Evolutionary conservation across 257 asterid genomes (phyloP).

Genomic region (Solanum paucissectum): DNA sequence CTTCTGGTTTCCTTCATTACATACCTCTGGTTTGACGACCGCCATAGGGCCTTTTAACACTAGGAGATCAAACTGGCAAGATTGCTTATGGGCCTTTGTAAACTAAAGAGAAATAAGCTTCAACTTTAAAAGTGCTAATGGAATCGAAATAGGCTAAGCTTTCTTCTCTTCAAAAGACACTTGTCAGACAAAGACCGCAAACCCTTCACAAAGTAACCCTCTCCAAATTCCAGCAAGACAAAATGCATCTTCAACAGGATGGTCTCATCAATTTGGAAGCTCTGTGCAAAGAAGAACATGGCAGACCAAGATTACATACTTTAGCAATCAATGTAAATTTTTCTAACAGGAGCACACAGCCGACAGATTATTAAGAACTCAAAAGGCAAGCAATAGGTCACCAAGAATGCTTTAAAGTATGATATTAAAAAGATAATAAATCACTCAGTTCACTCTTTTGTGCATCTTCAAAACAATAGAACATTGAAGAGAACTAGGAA

Average conservation of each 20-base stretch:
- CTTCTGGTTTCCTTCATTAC: not conserved
- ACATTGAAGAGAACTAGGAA: not conserved
- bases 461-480: not conserved
- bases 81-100: not conserved
- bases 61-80: not conserved
- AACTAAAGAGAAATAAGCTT: not conserved
- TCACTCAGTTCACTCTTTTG: not conserved
- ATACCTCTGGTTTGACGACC: conserved; percentile 36
- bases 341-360: not conserved
- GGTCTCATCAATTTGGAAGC: conserved; percentile 1
- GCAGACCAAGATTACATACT: not conserved
- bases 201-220: not conserved
- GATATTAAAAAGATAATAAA: not conserved
- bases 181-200: not conserved
- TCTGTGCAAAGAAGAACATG: not conserved
- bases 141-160: not conserved
- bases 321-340: not conserved
- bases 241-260: not conserved
- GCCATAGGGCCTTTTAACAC: conserved; percentile 22
- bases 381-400: not conserved
- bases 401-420: not conserved
- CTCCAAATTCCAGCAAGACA: conserved; percentile 1
- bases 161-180: not conserved
- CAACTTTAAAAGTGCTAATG: not conserved
- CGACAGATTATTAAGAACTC: not conserved